phyloP scores from a whole-genome alignment of 2,329 filamentous ascomycete genomes.

The Cladosporium sphaerospermum region DNA sequence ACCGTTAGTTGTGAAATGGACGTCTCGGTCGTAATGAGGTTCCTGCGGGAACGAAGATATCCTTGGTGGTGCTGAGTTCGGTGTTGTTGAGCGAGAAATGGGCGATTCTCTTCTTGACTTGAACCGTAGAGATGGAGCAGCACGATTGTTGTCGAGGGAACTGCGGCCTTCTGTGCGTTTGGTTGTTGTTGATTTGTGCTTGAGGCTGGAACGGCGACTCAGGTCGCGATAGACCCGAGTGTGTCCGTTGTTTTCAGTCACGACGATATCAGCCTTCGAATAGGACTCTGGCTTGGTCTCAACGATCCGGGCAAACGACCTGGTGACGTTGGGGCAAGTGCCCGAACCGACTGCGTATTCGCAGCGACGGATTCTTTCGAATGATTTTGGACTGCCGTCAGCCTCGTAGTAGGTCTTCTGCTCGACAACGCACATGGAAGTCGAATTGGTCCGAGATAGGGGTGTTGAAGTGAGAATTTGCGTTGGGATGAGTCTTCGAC shows the following conservation, averaged over 20 bases:
- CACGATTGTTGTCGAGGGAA: slow-evolving; percentile 15
- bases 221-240: slow-evolving; percentile 20
- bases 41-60: slow-evolving; percentile 5
- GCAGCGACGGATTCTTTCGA: slow-evolving; percentile 20
- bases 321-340: slow-evolving; percentile 18
- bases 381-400: slow-evolving; percentile 17
- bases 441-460: not conserved
- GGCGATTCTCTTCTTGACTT: slow-evolving; percentile 23
- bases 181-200: slow-evolving; percentile 16
- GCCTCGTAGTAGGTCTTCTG: slow-evolving; percentile 23
- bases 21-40: too few relatives aligned
- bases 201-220: slow-evolving; percentile 17
- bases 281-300: slow-evolving; percentile 17
- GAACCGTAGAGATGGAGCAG: slow-evolving; percentile 18
- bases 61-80: slow-evolving; percentile 1
- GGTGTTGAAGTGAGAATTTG: not conserved
- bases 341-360: slow-evolving; percentile 15
- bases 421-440: slow-evolving; percentile 28
- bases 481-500: not conserved
- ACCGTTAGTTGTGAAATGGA: slow-evolving; percentile 15
- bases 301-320: slow-evolving; percentile 14
- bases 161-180: slow-evolving; percentile 12
- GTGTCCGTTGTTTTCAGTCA: slow-evolving; percentile 19
- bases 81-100: slow-evolving; percentile 1
- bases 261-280: slow-evolving; percentile 18